These are phyloP conservation scores for Lecanicillium sp. DNA, from an alignment of 2,329 filamentous ascomycete genomes.

Conservation along the genomic window DNA sequence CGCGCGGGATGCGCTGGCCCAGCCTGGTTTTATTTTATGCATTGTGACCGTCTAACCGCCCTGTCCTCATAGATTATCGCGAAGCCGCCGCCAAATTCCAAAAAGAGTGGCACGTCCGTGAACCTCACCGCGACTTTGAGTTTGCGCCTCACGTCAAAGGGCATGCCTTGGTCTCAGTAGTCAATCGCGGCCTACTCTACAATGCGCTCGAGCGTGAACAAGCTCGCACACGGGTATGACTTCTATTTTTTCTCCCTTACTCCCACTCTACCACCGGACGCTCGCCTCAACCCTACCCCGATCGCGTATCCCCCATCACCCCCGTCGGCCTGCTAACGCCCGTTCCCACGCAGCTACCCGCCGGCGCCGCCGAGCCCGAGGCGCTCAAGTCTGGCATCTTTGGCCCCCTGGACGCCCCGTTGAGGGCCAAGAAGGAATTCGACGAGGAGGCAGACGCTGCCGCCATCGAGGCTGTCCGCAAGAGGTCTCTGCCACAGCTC, in stretches of 20 bases:
- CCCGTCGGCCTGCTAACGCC: constrained; percentile 1
- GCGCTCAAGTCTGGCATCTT: constrained; percentile 46
- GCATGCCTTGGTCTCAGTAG: constrained; percentile 54
- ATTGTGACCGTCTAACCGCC: constrained; percentile 17
- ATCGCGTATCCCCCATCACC: not conserved
- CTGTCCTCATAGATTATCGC: constrained; percentile 47
- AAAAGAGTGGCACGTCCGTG: constrained; percentile 58
- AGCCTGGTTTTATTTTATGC: constrained; percentile 1
- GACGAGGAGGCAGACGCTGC: constrained; percentile 28
- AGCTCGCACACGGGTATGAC: constrained; percentile 40
- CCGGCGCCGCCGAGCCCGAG: constrained; percentile 39
- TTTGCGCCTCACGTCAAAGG: constrained; percentile 59
- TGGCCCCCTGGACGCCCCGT: constrained; percentile 44
- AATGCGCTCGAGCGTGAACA: constrained; percentile 51
- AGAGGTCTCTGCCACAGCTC: constrained; percentile 40
- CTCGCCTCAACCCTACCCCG: not conserved
- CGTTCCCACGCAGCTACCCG: constrained; percentile 36
- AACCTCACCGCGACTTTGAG: constrained; percentile 54
- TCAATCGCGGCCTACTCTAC: constrained; percentile 58
- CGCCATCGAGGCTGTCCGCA: constrained; percentile 37
- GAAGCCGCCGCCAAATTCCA: constrained; percentile 61
- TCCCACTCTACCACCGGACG: no score
- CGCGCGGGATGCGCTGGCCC: constrained; percentile 1
- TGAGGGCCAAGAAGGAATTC: constrained; percentile 32
- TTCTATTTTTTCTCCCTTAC: constrained; percentile 6